Conservation (phyloP, 345 rosid genomes). For the Eucalyptus sp. region DNA sequence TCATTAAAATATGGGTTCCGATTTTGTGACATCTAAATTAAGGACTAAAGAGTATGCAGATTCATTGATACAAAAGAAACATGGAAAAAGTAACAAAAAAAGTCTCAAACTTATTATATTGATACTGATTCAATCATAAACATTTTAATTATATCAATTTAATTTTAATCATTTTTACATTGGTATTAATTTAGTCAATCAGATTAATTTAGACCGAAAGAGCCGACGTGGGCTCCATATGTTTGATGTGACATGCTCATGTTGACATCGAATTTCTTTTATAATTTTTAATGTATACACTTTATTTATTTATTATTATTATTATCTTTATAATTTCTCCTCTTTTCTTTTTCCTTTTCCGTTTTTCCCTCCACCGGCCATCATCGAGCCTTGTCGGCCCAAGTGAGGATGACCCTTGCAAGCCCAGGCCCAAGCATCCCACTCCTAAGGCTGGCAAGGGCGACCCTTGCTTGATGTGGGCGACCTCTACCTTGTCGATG, state of each 20-base stretch:
- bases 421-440: not conserved
- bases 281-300: not conserved
- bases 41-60: not conserved
- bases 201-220: accelerated
- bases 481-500: not conserved
- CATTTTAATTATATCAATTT: accelerated
- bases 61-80: not conserved
- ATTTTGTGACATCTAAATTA: no score
- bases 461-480: accelerated
- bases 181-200: not conserved
- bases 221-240: accelerated
- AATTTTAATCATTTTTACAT: not conserved
- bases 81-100: not conserved
- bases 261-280: not conserved
- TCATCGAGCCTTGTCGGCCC: no score
- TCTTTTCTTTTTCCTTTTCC: not conserved
- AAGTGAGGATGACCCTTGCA: no score
- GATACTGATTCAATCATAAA: accelerated
- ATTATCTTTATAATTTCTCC: not conserved
- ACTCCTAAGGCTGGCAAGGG: not conserved
- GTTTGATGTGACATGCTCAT: not conserved
- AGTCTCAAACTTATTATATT: not conserved
- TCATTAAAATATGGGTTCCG: no score
- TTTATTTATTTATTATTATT: no score
- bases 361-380: not conserved